A percentile compares a stretch with the other conserved stretches of the same genome.
Conservation (phyloP, 1,139 yeast genomes). For the Candida sanyaensis region DNA sequence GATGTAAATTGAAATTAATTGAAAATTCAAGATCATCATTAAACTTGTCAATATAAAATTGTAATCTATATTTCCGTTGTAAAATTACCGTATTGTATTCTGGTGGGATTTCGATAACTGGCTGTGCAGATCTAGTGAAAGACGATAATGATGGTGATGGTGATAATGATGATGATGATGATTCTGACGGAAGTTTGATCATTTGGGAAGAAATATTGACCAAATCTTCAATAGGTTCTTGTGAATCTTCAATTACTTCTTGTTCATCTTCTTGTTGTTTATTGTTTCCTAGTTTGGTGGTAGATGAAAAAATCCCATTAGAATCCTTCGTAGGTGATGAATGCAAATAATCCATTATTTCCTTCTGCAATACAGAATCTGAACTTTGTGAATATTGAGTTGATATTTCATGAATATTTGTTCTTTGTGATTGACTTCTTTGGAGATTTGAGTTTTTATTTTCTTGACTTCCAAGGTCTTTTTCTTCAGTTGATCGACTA, state of each 20-base stretch:
- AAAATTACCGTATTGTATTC: conserved; percentile 26
- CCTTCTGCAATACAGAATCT: background rate
- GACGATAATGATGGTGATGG: no score
- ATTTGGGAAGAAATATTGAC: background rate
- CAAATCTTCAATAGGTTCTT: conserved; percentile 15
- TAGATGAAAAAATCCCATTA: background rate
- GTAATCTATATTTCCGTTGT: conserved; percentile 29
- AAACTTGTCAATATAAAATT: conserved; percentile 26
- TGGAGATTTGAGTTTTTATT: background rate
- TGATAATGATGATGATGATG: conserved; percentile 1
- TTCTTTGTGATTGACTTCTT: background rate
- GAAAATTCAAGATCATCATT: conserved; percentile 18
- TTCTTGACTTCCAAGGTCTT: background rate
- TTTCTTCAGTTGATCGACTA: background rate
- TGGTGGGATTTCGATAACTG: conserved; percentile 11
- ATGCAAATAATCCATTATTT: background rate
- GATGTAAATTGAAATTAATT: conserved; percentile 29
- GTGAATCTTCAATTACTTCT: conserved; percentile 22
- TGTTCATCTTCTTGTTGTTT: conserved; percentile 19
- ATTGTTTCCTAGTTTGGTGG: conserved; percentile 14
- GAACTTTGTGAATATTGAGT: conserved; percentile 17
- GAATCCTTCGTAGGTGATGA: background rate
- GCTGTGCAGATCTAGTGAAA: background rate
- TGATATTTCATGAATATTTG: conserved; percentile 4
- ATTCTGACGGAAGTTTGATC: background rate